These are phyloP conservation scores for Emmonsia crescens DNA, from an alignment of 2,329 filamentous ascomycete species.

Conservation along the genomic window DNA sequence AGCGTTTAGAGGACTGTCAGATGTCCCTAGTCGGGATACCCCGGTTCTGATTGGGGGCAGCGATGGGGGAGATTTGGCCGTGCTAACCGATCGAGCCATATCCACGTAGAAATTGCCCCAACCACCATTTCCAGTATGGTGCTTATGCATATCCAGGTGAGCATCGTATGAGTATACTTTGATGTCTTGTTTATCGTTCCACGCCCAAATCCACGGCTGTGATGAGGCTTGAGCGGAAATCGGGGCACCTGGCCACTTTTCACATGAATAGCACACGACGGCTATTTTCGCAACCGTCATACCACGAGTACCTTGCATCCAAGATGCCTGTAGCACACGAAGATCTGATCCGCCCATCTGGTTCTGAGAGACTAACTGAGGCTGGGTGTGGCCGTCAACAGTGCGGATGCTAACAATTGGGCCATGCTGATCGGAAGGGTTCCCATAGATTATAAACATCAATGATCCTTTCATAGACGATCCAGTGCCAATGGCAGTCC, in stretches of 20 bases:
- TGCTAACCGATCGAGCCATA: conserved; percentile 1
- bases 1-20: not conserved
- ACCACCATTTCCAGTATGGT: not conserved
- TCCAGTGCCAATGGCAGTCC: not conserved
- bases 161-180: not conserved
- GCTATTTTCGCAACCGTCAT: not conserved
- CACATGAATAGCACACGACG: not conserved
- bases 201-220: conserved; percentile 1
- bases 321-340: not conserved
- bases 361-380: not conserved
- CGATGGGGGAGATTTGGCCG: not conserved
- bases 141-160: not conserved
- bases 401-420: conserved; percentile 1
- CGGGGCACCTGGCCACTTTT: not conserved
- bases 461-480: not conserved
- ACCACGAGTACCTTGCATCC: not conserved
- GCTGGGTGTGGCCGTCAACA: not conserved
- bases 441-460: not conserved
- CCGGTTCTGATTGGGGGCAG: not conserved
- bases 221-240: not conserved
- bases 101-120: conserved; percentile 1
- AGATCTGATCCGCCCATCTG: conserved; percentile 1
- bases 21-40: not conserved
- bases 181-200: conserved; percentile 2
- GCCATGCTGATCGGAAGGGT: not conserved